Conservation (phyloP, 768 basidiomycete genomes). For the Sistotremastrum suecicum region DNA sequence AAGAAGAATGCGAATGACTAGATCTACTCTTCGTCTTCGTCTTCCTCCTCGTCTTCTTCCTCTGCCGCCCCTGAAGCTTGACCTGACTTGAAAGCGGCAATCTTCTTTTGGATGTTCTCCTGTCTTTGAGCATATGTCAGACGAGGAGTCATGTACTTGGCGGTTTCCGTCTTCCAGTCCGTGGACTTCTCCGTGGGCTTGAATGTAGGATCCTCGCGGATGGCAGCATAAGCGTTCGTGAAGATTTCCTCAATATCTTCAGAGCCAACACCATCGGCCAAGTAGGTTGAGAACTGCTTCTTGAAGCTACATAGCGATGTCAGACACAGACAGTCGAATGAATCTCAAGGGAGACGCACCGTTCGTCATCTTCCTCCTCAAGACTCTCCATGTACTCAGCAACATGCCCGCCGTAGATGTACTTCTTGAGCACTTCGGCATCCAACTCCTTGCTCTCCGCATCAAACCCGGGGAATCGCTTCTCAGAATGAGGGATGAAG, state of each 20-base stretch:
- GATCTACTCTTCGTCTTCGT: conserved; percentile 24
- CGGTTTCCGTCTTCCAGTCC: conserved; percentile 82
- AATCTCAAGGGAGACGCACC: conserved; percentile 30
- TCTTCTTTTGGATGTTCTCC: conserved; percentile 73
- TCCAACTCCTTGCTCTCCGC: conserved; percentile 86
- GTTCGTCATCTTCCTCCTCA: conserved; percentile 99
- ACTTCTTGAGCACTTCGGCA: conserved; percentile 89
- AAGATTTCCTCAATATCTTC: conserved; percentile 98
- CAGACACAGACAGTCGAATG: conserved; percentile 4
- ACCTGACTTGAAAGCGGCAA: conserved; percentile 75
- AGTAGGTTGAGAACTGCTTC: conserved; percentile 92
- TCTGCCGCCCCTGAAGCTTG: conserved; percentile 25
- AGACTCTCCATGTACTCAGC: conserved; percentile 99
- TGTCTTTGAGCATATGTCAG: conserved; percentile 69
- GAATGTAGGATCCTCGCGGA: conserved; percentile 89
- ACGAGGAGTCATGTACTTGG: conserved; percentile 53
- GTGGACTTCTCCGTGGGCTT: conserved; percentile 77
- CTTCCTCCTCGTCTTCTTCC: conserved; percentile 38
- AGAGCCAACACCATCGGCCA: conserved; percentile 88
- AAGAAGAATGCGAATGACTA: not conserved
- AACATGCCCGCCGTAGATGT: conserved; percentile 94
- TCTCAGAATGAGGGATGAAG: conserved; percentile 94
- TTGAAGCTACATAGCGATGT: conserved; percentile 54
- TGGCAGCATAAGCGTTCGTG: conserved; percentile 83
- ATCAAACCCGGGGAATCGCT: conserved; percentile 97